Conservation (phyloP, 176 grass and related monocot genomes). For the Oryza longistaminata region DNA sequence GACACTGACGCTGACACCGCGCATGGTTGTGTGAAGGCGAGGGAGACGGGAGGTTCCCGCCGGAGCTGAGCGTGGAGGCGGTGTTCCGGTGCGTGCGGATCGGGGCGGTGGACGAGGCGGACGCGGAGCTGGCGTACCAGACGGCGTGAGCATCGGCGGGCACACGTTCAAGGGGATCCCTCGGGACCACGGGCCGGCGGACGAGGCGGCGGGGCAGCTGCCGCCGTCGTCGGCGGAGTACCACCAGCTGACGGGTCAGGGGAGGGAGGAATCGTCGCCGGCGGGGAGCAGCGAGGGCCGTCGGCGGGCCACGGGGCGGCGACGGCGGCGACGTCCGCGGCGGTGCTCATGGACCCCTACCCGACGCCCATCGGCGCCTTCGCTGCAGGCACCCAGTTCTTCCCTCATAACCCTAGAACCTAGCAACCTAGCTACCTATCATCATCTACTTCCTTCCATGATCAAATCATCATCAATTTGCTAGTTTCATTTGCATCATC, state of each 20-base stretch:
- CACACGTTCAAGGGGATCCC: constrained; percentile 97
- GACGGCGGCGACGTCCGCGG: constrained; percentile 45
- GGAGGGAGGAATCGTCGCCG: constrained; percentile 62
- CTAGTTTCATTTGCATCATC: constrained; percentile 44
- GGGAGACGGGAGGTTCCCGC: constrained; percentile 67
- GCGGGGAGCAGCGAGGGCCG: constrained; percentile 56
- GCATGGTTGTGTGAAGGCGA: constrained; percentile 42
- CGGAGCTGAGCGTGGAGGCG: constrained; percentile 81
- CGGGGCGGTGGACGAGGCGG: constrained; percentile 79
- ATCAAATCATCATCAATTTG: constrained; percentile 35
- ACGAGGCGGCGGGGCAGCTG: constrained; percentile 45
- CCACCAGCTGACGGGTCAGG: constrained; percentile 52
- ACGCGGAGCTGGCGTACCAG: constrained; percentile 93
- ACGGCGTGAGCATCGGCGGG: constrained; percentile 87
- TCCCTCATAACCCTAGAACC: constrained; percentile 92
- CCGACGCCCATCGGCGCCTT: constrained; percentile 91
- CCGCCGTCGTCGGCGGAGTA: constrained; percentile 45
- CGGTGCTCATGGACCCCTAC: constrained; percentile 85
- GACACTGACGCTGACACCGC: neutral
- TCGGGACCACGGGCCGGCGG: constrained; percentile 76
- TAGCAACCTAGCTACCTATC: constrained; percentile 40
- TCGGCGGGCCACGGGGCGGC: constrained; percentile 10
- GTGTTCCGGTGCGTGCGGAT: constrained; percentile 95
- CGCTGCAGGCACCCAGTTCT: constrained; percentile 96
- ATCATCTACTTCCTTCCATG: constrained; percentile 29